These are phyloP conservation scores for Acephala macrosclerotiorum DNA, from an alignment of 2,329 filamentous ascomycete species.

Conservation along the genomic window DNA sequence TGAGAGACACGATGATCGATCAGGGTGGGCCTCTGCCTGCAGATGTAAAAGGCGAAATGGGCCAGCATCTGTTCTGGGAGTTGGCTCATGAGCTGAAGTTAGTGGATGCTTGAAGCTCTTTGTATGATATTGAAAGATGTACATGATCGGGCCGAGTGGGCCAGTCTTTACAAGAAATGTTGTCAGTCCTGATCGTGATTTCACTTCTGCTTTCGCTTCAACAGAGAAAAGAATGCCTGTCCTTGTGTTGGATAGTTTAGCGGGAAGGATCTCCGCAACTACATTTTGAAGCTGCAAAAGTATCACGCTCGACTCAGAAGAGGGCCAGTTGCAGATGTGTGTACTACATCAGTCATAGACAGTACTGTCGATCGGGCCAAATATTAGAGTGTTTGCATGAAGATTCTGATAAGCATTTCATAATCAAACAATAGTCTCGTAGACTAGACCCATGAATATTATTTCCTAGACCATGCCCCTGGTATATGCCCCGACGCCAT, in stretches of 20 bases:
- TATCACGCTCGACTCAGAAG: background rate
- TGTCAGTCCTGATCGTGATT: no score
- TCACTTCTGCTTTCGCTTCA: no score
- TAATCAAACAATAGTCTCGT: background rate
- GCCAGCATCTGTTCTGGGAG: conserved; percentile 43
- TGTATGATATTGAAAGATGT: conserved; percentile 1
- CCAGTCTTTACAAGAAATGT: no score
- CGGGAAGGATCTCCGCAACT: no score
- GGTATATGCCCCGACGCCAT: conserved; percentile 5
- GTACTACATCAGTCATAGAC: background rate
- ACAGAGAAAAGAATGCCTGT: no score
- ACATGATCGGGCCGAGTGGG: no score
- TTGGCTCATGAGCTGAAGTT: conserved; percentile 36
- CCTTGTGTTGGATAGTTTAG: no score
- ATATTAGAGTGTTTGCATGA: background rate
- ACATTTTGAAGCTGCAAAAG: background rate
- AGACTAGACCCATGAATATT: background rate
- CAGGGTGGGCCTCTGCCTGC: conserved; percentile 33
- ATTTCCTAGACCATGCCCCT: background rate
- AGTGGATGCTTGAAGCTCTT: conserved; percentile 21
- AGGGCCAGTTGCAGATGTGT: no score
- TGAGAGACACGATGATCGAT: conserved; percentile 38
- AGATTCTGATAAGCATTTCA: background rate
- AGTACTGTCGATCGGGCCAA: background rate
- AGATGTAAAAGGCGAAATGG: conserved; percentile 35